Percentiles rank a stretch among this genome's conserved stretches.
Conservation (phyloP, 2,329 filamentous ascomycete genomes). For the Paecilomyces dactylethromorphus region DNA sequence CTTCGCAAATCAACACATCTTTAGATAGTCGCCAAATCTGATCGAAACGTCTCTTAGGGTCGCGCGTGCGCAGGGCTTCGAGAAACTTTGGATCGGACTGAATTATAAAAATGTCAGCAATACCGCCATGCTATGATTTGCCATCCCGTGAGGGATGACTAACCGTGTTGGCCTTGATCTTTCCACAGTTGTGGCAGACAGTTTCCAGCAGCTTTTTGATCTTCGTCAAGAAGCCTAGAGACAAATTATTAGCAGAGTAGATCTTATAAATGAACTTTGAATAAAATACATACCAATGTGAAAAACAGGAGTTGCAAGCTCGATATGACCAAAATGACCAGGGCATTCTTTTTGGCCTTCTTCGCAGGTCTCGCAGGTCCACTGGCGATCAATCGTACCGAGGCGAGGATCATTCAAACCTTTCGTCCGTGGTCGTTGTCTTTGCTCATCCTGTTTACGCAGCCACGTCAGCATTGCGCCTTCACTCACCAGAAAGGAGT, state of each 20-base stretch:
- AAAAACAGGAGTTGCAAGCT: conserved; percentile 92
- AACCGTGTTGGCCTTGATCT: conserved; percentile 96
- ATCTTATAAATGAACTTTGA: neutral
- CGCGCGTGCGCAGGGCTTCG: conserved; percentile 74
- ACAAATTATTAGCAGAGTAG: conserved; percentile 18
- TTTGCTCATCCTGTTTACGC: conserved; percentile 65
- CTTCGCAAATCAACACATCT: conserved; percentile 76
- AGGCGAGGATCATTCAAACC: conserved; percentile 94
- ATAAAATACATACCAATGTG: conserved; percentile 56
- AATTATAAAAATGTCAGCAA: conserved; percentile 39
- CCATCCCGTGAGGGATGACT: conserved; percentile 62
- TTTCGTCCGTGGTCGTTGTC: conserved; percentile 80
- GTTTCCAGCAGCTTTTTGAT: conserved; percentile 99
- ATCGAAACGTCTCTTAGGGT: conserved; percentile 92
- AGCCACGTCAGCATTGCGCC: conserved; percentile 13
- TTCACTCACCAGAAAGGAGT: conserved; percentile 7
- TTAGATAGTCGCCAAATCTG: conserved; percentile 89
- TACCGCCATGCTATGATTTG: conserved; percentile 46
- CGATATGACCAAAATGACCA: conserved; percentile 97
- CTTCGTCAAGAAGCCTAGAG: conserved; percentile 88
- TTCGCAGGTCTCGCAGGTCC: conserved; percentile 92
- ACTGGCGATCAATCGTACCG: conserved; percentile 91
- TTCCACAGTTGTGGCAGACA: conserved; percentile 98
- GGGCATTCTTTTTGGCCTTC: conserved; percentile 95
- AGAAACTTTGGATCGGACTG: conserved; percentile 80